Base-by-base conservation (phyloP, 2,329 filamentous ascomycete genomes). In the Emericellopsis atlantica region DNA sequence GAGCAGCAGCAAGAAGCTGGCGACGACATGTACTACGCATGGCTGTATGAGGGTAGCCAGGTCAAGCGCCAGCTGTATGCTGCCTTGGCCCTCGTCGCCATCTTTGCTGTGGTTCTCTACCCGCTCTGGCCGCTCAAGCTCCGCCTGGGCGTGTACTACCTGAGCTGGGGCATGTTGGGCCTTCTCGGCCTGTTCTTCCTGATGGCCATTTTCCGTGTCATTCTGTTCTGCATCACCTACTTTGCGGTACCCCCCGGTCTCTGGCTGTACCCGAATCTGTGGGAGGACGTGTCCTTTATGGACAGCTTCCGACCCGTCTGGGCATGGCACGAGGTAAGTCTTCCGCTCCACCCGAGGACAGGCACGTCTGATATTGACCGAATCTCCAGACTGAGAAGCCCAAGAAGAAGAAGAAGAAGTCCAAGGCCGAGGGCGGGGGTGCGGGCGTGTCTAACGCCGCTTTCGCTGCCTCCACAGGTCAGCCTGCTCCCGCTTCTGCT, bases 231-330 rank as follows among this genome's bases (percentile, higher is more conserved):
- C 57, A 65, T 94, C 58, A 96, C 92, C 18, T 88, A 94, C 63
- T 94, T 96, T 56, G 71, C 74, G 14, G 71, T 78, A 1, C 69
- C 89, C 4, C 92, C 92, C 3, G 92, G 92, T 53, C 71, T 98
- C n/a, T 98, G 92, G 92, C 72, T 98, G 36, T 98, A 90, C 65
- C 92, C 92, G 38, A 98, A 98, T 57, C 67, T 98, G 16, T 98
- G 95, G 69, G 92, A 98, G 60, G 92, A 98, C 57, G 92, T 98
- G 23, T 94, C 90, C 7, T 96, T 98, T 66, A 83, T 98, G 62
- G 92, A 98, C 59, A 93, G 85, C 54, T 98, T 98, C 74, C 82
- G 82, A 56, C 92, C 92, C 16, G 65, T 95, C 6, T 98, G 92
- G 90, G 92, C 87, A 45, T 98, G 92, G 92, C 92, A 98, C 61